A percentile compares a stretch with the other conserved stretches of the same genome.
Evolutionary conservation across 306 rosid genomes (phyloP).

Genomic region (Quercus berberidifolia): DNA sequence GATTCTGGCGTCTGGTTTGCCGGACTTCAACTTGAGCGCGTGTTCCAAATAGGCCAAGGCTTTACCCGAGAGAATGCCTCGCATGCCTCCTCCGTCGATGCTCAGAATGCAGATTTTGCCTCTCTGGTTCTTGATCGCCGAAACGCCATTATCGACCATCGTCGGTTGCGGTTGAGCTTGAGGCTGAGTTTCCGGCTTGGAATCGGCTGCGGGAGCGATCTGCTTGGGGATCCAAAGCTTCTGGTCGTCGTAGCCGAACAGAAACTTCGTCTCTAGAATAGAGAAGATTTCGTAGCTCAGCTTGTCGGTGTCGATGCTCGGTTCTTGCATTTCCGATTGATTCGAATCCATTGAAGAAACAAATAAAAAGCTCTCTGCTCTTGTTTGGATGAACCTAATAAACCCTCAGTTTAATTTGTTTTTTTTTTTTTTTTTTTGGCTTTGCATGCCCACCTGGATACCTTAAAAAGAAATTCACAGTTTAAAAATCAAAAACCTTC

Average conservation of each 20-base stretch:
- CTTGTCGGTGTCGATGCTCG: conserved; percentile 96
- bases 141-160: conserved; percentile 23
- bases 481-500: not conserved
- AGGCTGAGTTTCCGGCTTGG: conserved; percentile 36
- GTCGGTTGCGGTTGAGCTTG: not conserved
- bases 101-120: conserved; percentile 93
- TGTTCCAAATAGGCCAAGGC: conserved; percentile 75
- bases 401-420: not conserved
- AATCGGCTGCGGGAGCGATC: conserved; percentile 38
- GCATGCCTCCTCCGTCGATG: conserved; percentile 95
- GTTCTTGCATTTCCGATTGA: conserved; percentile 78
- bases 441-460: conserved; percentile 3
- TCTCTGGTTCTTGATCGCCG: conserved; percentile 83
- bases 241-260: conserved; percentile 94
- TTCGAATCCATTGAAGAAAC: conserved; percentile 39
- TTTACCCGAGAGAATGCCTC: conserved; percentile 88
- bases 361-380: not conserved
- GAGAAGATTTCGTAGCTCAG: conserved; percentile 97
- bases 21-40: conserved; percentile 77
- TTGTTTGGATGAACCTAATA: not conserved
- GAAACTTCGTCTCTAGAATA: conserved; percentile 85
- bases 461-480: not conserved
- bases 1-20: conserved; percentile 78
- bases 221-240: conserved; percentile 92
- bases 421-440: not conserved